A percentile compares a stretch with the other conserved stretches of the same genome.
Evolutionary conservation across 768 basidiomycete species (phyloP).

Genomic region (Suillus subluteus): DNA sequence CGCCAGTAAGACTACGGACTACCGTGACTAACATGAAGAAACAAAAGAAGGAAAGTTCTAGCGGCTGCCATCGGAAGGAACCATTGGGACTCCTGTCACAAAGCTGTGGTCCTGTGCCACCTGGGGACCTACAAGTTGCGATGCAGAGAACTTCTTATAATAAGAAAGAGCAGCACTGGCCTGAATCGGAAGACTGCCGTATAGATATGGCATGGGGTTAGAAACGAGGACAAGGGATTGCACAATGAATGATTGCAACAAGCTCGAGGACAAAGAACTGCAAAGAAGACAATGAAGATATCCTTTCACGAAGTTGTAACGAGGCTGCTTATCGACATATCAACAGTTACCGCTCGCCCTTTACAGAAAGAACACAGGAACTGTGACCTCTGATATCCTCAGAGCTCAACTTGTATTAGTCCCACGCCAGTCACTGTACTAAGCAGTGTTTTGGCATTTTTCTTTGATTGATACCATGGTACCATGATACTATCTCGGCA

Average conservation of each 20-base stretch:
- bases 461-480: not conserved
- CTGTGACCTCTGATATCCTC: too few species aligned
- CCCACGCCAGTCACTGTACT: not conserved
- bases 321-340: not conserved
- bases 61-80: not conserved
- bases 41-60: slow-evolving; percentile 1
- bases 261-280: not conserved
- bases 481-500: not conserved
- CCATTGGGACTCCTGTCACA: not conserved
- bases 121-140: not conserved
- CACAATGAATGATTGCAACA: not conserved
- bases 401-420: not conserved
- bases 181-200: not conserved
- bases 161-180: not conserved
- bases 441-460: too few species aligned
- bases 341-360: not conserved
- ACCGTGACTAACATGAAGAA: too few species aligned
- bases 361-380: not conserved
- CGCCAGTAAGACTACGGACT: not conserved
- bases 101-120: not conserved
- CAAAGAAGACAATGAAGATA: not conserved
- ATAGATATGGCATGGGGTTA: not conserved
- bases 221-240: not conserved
- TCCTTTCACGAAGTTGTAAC: not conserved
- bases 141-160: not conserved